Conservation (phyloP, 208 protist species). For the Polymyxa betae region DNA sequence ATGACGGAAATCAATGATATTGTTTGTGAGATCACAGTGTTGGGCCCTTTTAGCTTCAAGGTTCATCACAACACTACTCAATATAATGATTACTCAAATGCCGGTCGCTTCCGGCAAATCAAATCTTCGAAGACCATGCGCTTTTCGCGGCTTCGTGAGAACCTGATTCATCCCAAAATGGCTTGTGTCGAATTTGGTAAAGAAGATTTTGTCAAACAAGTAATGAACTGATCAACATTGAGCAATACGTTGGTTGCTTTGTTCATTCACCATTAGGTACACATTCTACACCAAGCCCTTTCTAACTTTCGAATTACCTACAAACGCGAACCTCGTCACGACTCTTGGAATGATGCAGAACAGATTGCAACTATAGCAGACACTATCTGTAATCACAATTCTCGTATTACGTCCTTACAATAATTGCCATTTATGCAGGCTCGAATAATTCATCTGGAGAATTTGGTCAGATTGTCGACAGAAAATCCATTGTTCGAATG, state of each 20-base stretch:
- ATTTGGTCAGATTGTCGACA: too few species aligned
- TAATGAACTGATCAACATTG: too few species aligned
- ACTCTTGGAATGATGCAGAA: not conserved
- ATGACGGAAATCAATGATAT: conserved; percentile 79
- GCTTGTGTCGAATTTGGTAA: not conserved
- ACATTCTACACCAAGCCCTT: not conserved
- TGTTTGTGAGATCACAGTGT: conserved; percentile 19
- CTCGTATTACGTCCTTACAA: too few species aligned
- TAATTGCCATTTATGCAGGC: too few species aligned
- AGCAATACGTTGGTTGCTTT: too few species aligned
- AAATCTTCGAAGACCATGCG: not conserved
- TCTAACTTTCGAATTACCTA: too few species aligned
- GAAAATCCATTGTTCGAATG: too few species aligned
- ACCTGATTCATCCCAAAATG: not conserved
- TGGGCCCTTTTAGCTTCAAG: conserved; percentile 41
- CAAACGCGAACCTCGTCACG: not conserved
- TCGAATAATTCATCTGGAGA: too few species aligned
- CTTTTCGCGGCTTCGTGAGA: not conserved
- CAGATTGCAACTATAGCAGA: not conserved
- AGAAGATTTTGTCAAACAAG: not conserved
- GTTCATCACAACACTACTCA: not conserved
- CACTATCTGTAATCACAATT: not conserved
- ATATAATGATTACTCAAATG: not conserved
- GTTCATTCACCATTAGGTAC: too few species aligned
- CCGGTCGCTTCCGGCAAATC: not conserved